A percentile compares a stretch with the other conserved stretches of the same genome.
These are phyloP conservation scores for Yarrowia phangngaensis DNA, from an alignment of 805 yeast genomes.

Conservation along the genomic window DNA sequence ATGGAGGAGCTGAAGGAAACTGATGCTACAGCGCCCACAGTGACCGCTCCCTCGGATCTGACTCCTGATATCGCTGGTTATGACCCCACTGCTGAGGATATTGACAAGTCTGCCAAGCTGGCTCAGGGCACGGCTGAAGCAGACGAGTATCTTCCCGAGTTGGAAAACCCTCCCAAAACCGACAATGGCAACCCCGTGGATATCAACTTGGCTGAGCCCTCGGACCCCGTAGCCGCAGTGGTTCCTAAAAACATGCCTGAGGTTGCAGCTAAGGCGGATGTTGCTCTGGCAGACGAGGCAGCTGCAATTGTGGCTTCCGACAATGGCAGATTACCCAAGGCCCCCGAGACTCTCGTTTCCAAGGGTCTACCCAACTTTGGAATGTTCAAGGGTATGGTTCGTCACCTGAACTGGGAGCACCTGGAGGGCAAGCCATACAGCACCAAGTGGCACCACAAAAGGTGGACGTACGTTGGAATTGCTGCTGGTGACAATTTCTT, in stretches of 20 bases:
- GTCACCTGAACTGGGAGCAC: slow-evolving; percentile 14
- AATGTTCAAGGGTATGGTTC: slow-evolving; percentile 8
- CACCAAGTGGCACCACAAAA: slow-evolving; percentile 23
- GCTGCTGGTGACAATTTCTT: slow-evolving; percentile 9
- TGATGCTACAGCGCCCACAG: neutral
- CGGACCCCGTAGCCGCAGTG: slow-evolving; percentile 9
- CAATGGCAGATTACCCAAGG: slow-evolving; percentile 18
- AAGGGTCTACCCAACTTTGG: slow-evolving; percentile 25
- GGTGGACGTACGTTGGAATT: slow-evolving; percentile 20
- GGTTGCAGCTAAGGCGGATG: slow-evolving; percentile 18
- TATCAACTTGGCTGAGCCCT: slow-evolving; percentile 9
- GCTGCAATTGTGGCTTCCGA: slow-evolving; percentile 2
- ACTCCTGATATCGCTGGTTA: no score
- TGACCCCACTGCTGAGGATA: slow-evolving; percentile 1
- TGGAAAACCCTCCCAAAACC: neutral
- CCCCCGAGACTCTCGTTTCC: slow-evolving; percentile 14
- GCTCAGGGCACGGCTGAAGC: slow-evolving; percentile 15
- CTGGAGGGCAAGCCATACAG: slow-evolving; percentile 24
- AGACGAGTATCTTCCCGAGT: slow-evolving; percentile 8
- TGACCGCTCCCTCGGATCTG: no score
- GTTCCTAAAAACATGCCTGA: slow-evolving; percentile 16
- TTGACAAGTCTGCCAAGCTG: slow-evolving; percentile 14
- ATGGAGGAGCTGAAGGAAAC: slow-evolving; percentile 5
- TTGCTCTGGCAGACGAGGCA: slow-evolving; percentile 17
- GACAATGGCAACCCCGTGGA: slow-evolving; percentile 9